These are phyloP conservation scores for Apium graveolens DNA, from an alignment of 129 eudicot genomes.

Conservation along the genomic window DNA sequence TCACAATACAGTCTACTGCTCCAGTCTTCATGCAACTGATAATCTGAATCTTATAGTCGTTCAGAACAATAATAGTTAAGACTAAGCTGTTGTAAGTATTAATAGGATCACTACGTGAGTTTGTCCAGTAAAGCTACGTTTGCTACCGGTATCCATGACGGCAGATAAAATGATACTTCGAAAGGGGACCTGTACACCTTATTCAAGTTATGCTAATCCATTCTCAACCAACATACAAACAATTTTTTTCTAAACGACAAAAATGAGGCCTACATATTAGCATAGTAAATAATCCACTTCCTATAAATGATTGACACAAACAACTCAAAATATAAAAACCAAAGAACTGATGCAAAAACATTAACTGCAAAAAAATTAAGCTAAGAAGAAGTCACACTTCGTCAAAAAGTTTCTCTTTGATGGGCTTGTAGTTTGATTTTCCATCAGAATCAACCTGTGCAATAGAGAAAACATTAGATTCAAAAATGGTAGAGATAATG, in stretches of 20 bases:
- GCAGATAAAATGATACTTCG: neutral
- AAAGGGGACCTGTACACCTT: neutral
- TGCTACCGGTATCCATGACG: neutral
- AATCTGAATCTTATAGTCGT: neutral
- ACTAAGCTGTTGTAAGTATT: neutral
- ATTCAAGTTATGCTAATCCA: neutral
- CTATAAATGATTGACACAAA: neutral
- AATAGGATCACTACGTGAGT: neutral
- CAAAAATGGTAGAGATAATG: neutral
- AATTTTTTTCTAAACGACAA: neutral
- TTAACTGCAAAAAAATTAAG: neutral
- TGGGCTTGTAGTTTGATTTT: slow-evolving; percentile 20
- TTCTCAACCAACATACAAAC: neutral
- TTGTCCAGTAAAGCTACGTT: neutral
- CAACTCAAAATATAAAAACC: neutral
- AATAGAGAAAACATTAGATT: neutral
- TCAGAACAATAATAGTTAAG: neutral
- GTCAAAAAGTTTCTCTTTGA: slow-evolving; percentile 26
- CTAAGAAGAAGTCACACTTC: slow-evolving; percentile 25
- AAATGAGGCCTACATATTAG: neutral
- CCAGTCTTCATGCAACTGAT: neutral
- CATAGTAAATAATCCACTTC: neutral
- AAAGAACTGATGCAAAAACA: neutral
- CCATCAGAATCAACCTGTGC: slow-evolving; percentile 33
- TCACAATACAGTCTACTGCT: neutral